Evolutionary conservation across 2,329 filamentous ascomycete genomes (phyloP).

Genomic region (Seiridium cupressi): DNA sequence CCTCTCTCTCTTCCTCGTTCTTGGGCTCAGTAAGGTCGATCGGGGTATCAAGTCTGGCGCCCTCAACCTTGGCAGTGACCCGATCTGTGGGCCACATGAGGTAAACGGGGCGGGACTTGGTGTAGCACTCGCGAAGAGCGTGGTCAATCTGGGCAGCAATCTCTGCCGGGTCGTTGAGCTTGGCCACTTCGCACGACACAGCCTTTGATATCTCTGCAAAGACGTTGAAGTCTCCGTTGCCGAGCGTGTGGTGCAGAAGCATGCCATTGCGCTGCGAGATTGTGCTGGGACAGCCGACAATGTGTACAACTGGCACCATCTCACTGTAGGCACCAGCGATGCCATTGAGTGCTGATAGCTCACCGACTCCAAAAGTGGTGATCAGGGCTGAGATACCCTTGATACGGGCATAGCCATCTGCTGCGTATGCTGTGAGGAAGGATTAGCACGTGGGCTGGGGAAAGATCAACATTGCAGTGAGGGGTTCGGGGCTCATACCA

Average conservation of each 20-base stretch:
- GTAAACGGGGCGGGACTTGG: slow-evolving; percentile 77
- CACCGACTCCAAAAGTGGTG: slow-evolving; percentile 75
- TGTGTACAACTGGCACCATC: slow-evolving; percentile 65
- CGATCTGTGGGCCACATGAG: slow-evolving; percentile 82
- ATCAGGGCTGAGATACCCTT: slow-evolving; percentile 69
- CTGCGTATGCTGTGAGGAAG: slow-evolving; percentile 59
- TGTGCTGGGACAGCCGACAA: slow-evolving; percentile 50
- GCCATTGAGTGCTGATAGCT: slow-evolving; percentile 72
- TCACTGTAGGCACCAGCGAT: slow-evolving; percentile 74
- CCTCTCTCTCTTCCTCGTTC: slow-evolving; percentile 71
- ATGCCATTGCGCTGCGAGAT: slow-evolving; percentile 42
- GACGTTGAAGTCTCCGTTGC: slow-evolving; percentile 78
- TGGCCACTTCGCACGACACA: slow-evolving; percentile 70
- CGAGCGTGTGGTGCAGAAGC: slow-evolving; percentile 67
- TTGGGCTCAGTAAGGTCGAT: slow-evolving; percentile 63
- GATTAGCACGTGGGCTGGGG: background rate
- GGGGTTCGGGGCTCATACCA: slow-evolving; percentile 40
- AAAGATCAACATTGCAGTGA: background rate
- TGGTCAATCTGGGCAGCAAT: slow-evolving; percentile 76
- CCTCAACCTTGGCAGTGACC: slow-evolving; percentile 73
- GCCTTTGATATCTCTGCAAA: slow-evolving; percentile 75
- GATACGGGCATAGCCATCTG: slow-evolving; percentile 76
- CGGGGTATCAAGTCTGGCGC: slow-evolving; percentile 65
- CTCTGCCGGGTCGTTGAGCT: slow-evolving; percentile 67
- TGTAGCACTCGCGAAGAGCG: slow-evolving; percentile 71